These are phyloP conservation scores for Eucalyptus tenuipes DNA, from an alignment of 345 rosid genomes.

Conservation along the genomic window DNA sequence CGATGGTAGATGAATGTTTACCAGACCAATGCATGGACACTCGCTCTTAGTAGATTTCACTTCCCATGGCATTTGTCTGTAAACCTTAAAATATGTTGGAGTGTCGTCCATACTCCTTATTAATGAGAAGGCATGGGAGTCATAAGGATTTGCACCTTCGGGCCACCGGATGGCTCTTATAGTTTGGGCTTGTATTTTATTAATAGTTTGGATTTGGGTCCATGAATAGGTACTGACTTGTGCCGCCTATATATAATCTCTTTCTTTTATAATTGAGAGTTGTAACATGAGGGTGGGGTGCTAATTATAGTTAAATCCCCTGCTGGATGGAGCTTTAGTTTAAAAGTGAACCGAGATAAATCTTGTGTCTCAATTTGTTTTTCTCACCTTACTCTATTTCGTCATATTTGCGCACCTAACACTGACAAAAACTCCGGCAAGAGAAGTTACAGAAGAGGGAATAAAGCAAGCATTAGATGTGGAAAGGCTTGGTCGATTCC, in stretches of 20 bases:
- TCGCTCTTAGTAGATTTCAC: not conserved
- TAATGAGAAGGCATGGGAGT: too few species aligned
- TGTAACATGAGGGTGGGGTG: not conserved
- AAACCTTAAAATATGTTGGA: not conserved
- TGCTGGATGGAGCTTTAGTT: too few species aligned
- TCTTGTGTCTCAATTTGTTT: not conserved
- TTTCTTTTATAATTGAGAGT: not conserved
- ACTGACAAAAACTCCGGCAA: not conserved
- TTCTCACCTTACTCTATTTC: too few species aligned
- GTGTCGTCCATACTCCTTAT: too few species aligned
- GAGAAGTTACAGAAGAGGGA: not conserved
- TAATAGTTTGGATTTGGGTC: not conserved
- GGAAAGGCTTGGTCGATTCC: not conserved
- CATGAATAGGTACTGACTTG: not conserved
- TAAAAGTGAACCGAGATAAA: not conserved
- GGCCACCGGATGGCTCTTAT: not conserved
- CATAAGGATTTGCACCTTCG: too few species aligned
- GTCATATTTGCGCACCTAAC: not conserved
- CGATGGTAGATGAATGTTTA: not conserved
- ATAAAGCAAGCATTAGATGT: not conserved
- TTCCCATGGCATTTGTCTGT: not conserved
- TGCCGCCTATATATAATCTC: not conserved
- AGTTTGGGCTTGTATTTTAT: too few species aligned
- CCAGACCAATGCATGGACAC: not conserved
- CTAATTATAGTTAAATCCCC: too few species aligned